Percentiles rank a stretch among this genome's conserved stretches.
Conservation (phyloP, 495 filamentous ascomycete species). For the Aspergillus egyptiacus region DNA sequence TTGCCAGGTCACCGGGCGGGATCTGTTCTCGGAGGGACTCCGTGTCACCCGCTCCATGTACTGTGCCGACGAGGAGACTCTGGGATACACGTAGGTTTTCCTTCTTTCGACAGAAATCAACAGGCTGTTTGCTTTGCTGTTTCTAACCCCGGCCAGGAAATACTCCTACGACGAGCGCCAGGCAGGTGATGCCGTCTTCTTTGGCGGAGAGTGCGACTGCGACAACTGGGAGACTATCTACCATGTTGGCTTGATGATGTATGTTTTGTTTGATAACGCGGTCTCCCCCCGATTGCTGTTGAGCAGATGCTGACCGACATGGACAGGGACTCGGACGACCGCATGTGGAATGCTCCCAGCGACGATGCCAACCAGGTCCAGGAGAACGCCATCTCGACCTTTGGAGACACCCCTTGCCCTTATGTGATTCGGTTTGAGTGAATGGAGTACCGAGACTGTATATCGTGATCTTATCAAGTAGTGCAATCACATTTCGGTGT, state of each 20-base stretch:
- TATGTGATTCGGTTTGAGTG: slow-evolving; percentile 20
- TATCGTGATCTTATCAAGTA: too few relatives aligned
- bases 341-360: slow-evolving; percentile 23
- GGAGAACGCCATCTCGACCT: slow-evolving; percentile 16
- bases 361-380: slow-evolving; percentile 18
- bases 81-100: slow-evolving; percentile 16
- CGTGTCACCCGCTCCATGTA: slow-evolving; percentile 20
- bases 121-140: too few relatives aligned
- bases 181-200: slow-evolving; percentile 18
- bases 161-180: slow-evolving; percentile 16
- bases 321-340: slow-evolving; percentile 18
- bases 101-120: too few relatives aligned
- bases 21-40: slow-evolving; percentile 18
- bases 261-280: too few relatives aligned
- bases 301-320: too few relatives aligned
- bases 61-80: slow-evolving; percentile 12
- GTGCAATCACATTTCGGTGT: too few relatives aligned
- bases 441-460: too few relatives aligned
- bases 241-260: slow-evolving; percentile 21
- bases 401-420: slow-evolving; percentile 16
- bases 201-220: slow-evolving; percentile 19
- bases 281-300: background rate
- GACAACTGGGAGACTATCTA: slow-evolving; percentile 12
- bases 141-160: too few relatives aligned
- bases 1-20: slow-evolving; percentile 18